Base-by-base conservation (phyloP, 164 flowering plant species). In the Magnolia kwangsiensis region DNA sequence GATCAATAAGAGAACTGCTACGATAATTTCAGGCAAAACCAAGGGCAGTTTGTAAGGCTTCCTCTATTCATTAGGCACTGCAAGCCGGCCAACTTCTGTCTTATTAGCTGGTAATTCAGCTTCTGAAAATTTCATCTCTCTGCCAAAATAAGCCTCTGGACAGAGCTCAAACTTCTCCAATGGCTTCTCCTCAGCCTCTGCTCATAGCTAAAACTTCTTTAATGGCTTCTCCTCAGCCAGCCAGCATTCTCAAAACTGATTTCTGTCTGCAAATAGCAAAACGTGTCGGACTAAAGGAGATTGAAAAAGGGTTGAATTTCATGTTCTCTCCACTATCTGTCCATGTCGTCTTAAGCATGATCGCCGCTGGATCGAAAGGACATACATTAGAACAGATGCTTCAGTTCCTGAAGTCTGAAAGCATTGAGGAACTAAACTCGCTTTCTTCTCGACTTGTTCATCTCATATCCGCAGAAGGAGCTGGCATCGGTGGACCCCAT, bases 311-410 rank as follows among this genome's bases (percentile, higher is more conserved):
- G 21, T 51, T 80, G 1, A 92, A 92, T 82, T 74, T 85, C 11
- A 92, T 92, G 1, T 83, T 84, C 83, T 90, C 93, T 16, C 96
- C 94, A 0, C 45, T 83, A 14, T 88, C 91, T 31, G 74, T 90
- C 68, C 86, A 87, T n/a, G 87, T 89, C 0, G 84, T 84, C n/a
- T 77, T 92, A 70, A 79, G 88, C 83, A 29, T 90, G 78, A 78
- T 88, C 67, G 85, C 96, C 0, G 79, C 90, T 0, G 91, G 96
- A 4, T 89, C 92, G 31, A 71, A 58, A 0, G 97, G 91, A 5
- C 79, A 74, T 51, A 84, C 92, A 51, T 84, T 76, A 1, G 84
- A 84, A 21, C 89, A 90, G 83, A 75, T 92, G 2, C 87, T 90
- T 67, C 83, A 88, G 2, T 90, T 88, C 76, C 86, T 92, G 71